A percentile compares a stretch with the other conserved stretches of the same genome.
phyloP scores from a whole-genome alignment of 2,329 filamentous ascomycete species.

The Fusarium longipes region DNA sequence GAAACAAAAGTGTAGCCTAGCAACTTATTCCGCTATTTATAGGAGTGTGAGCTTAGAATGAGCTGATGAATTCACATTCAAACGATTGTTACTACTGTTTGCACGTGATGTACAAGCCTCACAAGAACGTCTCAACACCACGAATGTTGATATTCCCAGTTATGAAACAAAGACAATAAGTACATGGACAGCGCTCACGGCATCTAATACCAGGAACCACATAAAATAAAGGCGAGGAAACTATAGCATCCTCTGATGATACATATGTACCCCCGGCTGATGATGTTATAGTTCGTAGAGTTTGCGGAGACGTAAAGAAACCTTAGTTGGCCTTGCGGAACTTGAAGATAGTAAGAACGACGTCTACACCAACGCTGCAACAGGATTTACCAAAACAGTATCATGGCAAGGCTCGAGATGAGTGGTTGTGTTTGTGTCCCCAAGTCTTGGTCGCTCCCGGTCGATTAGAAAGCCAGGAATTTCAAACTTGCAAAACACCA shows the following conservation, averaged over 20 bases:
- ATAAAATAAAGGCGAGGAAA: too few species aligned
- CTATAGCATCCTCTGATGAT: too few species aligned
- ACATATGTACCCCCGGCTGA: too few species aligned
- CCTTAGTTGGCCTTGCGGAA: accelerated
- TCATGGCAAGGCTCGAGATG: too few species aligned
- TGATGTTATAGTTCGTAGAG: too few species aligned
- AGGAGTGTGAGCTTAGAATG: not conserved
- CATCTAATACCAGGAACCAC: too few species aligned
- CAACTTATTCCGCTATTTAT: not conserved
- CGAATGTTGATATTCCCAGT: too few species aligned
- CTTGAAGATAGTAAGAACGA: not conserved
- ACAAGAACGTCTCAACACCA: not conserved
- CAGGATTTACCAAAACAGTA: too few species aligned
- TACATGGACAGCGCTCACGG: too few species aligned
- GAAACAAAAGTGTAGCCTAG: not conserved
- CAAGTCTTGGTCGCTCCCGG: not conserved
- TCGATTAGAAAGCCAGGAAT: not conserved
- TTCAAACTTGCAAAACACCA: not conserved
- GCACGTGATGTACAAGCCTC: not conserved
- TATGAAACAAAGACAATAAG: too few species aligned
- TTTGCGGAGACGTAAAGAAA: too few species aligned
- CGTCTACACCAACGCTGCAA: not conserved
- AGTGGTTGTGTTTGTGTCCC: too few species aligned
- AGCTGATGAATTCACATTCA: not conserved
- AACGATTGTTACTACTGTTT: not conserved